phyloP scores from a whole-genome alignment of 192 early-diverging fungal genomes.

The Chytriomyces hyalinus region DNA sequence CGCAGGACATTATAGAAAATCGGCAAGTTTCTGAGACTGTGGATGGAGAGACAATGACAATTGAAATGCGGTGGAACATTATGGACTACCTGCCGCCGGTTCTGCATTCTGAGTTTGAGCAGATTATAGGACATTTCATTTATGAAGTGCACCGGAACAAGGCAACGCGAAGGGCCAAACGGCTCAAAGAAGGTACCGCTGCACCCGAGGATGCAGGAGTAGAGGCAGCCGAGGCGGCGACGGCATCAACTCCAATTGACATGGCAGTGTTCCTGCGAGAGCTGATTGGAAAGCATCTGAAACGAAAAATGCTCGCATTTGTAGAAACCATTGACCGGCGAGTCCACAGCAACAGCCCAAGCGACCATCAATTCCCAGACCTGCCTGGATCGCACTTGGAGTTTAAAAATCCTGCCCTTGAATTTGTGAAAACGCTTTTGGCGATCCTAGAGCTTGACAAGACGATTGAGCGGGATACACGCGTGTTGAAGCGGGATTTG shows the following conservation, averaged over 20 bases:
- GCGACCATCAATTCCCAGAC: slow-evolving; percentile 64
- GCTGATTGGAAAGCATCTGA: slow-evolving; percentile 41
- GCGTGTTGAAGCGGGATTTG: slow-evolving; percentile 79
- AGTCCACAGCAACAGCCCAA: slow-evolving; percentile 14
- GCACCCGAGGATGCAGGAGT: background rate
- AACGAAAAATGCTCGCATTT: slow-evolving; percentile 67
- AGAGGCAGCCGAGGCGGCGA: background rate
- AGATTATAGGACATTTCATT: slow-evolving; percentile 53
- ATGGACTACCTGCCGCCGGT: slow-evolving; percentile 81
- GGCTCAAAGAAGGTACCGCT: background rate
- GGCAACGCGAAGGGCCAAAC: background rate
- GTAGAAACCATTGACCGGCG: slow-evolving; percentile 63
- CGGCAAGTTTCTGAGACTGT: slow-evolving; percentile 5
- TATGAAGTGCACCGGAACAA: slow-evolving; percentile 64
- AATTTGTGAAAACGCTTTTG: slow-evolving; percentile 79
- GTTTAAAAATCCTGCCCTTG: slow-evolving; percentile 75
- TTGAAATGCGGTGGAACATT: slow-evolving; percentile 88
- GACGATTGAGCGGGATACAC: slow-evolving; percentile 74
- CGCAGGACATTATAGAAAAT: slow-evolving; percentile 18
- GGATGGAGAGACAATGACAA: slow-evolving; percentile 37
- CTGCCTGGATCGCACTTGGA: slow-evolving; percentile 75
- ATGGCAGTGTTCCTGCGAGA: slow-evolving; percentile 38
- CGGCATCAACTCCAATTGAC: background rate
- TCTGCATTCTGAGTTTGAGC: slow-evolving; percentile 73
- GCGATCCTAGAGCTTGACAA: slow-evolving; percentile 80